Base-by-base conservation (phyloP, 169 alveolate genomes). In the Theileria orientalis region DNA sequence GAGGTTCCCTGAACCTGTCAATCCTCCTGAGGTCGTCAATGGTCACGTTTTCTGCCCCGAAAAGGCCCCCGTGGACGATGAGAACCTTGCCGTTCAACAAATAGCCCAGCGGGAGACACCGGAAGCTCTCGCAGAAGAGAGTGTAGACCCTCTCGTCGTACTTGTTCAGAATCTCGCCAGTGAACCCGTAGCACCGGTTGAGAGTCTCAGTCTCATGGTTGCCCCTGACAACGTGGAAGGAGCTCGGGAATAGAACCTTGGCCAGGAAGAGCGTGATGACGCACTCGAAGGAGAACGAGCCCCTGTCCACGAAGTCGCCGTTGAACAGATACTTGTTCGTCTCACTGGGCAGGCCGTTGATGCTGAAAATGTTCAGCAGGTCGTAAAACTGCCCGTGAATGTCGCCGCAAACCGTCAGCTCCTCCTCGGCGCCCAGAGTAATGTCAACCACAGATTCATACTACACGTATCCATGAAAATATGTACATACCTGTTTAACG, bases 281-380 rank as follows among this genome's bases (percentile, higher is more conserved):
- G 47, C 90, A 77, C 54, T 98, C 99, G 27, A 97, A 98, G 32
- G 99, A 96, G 90, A 97, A 98, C 47, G 98, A 94, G 13, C 99
- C 99, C 72, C 99, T 91, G 83, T 98, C 99, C 46, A 97, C 99
- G 83, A 97, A 97, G 77, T 98, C 99, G 0, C 99, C 99, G 90
- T 98, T 98, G 93, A 97, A 98, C 76, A 98, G 86, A 88, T 97
- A 98, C 3, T 99, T 98, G 82, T 97, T 97, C 16, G 83, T 87
- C 74, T 91, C 95, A 25, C 97, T 86, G 35, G 99, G 99, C 69
- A 90, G 79, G 0, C 99, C 99, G 87, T 98, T 98, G 57, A 97
- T 90, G 70, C 90, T 83, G 90, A 97, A 97, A 25, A 98, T 97
- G 84, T 97, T 96, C 61, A 97, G 78, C 75, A 97, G 85, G 82